Percentiles rank a stretch among this genome's conserved stretches.
phyloP scores from a whole-genome alignment of 495 filamentous ascomycete genomes.

The Trichoderma parareesei region DNA sequence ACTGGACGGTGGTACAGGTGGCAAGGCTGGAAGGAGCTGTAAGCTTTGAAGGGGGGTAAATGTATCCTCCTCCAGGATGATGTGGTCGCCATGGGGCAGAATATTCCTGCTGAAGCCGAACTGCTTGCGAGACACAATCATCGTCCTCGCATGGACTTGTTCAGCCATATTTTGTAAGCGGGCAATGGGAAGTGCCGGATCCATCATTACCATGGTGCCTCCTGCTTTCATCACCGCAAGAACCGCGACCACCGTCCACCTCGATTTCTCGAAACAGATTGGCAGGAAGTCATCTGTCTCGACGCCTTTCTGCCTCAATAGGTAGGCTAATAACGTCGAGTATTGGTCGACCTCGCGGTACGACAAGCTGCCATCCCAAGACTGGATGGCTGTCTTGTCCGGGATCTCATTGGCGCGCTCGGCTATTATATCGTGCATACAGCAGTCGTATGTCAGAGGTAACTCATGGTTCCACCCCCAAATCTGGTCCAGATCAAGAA shows the following conservation, averaged over 20 bases:
- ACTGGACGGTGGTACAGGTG: neutral
- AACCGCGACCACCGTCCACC: constrained; percentile 38
- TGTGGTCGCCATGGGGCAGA: neutral
- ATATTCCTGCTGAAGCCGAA: neutral
- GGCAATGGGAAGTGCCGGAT: neutral
- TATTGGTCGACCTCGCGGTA: too few species aligned
- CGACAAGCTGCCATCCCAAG: too few species aligned
- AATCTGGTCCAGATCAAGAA: constrained; percentile 20
- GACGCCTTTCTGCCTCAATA: too few species aligned
- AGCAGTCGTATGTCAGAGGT: constrained; percentile 23
- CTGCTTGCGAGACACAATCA: neutral
- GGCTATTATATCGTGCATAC: constrained; percentile 32
- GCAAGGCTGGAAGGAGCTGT: neutral
- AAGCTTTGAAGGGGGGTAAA: neutral
- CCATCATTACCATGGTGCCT: neutral
- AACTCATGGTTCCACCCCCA: constrained; percentile 27
- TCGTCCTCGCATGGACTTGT: neutral
- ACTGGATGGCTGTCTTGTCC: too few species aligned
- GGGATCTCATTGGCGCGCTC: constrained; percentile 24
- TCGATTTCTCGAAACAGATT: constrained; percentile 37
- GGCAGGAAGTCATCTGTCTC: constrained; percentile 19
- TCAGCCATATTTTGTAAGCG: neutral
- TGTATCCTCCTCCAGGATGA: neutral
- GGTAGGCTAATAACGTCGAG: too few species aligned
- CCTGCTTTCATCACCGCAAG: constrained; percentile 33